Evolutionary conservation across 2,329 filamentous ascomycete species (phyloP), one percentile per base, ranked within the genome.

Genomic region (Sordariomycetes sp.): DNA sequence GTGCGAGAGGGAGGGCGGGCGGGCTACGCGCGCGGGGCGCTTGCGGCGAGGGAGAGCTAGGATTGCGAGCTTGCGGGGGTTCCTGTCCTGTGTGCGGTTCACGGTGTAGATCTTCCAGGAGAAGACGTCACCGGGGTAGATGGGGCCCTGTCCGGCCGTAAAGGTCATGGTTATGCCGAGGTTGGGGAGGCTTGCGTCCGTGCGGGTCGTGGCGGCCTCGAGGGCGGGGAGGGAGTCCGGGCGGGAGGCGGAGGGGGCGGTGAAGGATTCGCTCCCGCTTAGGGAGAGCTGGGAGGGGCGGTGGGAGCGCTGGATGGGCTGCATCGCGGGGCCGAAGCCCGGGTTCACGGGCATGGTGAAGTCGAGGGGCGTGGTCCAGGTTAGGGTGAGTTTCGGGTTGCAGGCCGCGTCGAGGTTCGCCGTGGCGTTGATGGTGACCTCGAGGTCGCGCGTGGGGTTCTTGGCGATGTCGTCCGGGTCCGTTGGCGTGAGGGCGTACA

Each of bases 91-190:
- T 53, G 80, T 82, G 54, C 85, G 81, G 68, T 92, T 94, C 61
- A 89, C 85, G 42, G 91, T 83, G 64, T 89, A 87, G 17, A 91
- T 77, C 36, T 78, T 79, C 84, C 89, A 89, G 48, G 75, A 73
- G 67, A 94, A 90, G 54, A 83, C 74, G 52, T 87, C 77, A 42
- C 86, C 86, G 0, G 83, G 78, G 58, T 74, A 76, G 25, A 89
- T 74, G 56, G 77, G 74, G 24, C 70, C 65, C 13, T 69, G 60
- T 36, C 86, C 86, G 0, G 80, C 83, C 6, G 79, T 80, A 65
- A 94, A 85, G 48, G 86, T 90, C 71, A 92, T 82, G 39, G 85
- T 89, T 58, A 92, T 80, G 59, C 86, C 87, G 55, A 88, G 80
- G 59, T 86, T 79, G 2, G 78, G 77, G 45, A 81, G 66, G 55